Evolutionary conservation across 352 stramenopile genomes (phyloP), one percentile per base, ranked within the genome.

Genomic region (Thalassiosira livingstoniorum): DNA sequence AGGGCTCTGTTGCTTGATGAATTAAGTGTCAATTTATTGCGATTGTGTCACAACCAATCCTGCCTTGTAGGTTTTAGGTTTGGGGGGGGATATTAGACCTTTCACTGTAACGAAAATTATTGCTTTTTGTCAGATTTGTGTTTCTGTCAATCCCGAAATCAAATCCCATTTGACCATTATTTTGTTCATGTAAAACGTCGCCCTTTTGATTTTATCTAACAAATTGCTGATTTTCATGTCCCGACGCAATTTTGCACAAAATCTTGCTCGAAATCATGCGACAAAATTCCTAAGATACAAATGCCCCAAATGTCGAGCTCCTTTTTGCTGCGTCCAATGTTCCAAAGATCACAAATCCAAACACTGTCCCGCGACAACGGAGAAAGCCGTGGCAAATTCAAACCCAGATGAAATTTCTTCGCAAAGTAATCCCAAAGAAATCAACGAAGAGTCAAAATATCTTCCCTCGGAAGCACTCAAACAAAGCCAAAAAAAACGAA

Each of bases 241-340:
- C 31, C 57, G n/a, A n/a, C n/a, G n/a, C n/a, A n/a, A n/a, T n/a
- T n/a, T n/a, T 66, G 21, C 7, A 27, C 45, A 4, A n/a, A 37
- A 25, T 45, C 29, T 23, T 35, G n/a, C 35, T 5, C 1, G 4
- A 53, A 27, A 32, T 21, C 34, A 58, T 54, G 21, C 35, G 7
- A 47, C 7, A 18, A 7, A 7, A 15, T 18, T 18, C 39, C 39
- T 60, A 25, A 92, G 83, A 61, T 94, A 94, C 80, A 94, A 94
- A 74, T 93, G 87, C 71, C 90, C 90, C 23, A 93, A 93, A 82
- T 94, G 90, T 72, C 73, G 86, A 21, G 63, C 66, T 11, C 68
- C 78, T 11, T 94, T 92, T 72, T 94, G 90, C 63, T 89, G 75
- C 61, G 87, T 94, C 21, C 61, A 75, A 65, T 94, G 90, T 65